Base-by-base conservation (phyloP, 2,329 filamentous ascomycete genomes). In the Colletotrichum lindemuthianum region DNA sequence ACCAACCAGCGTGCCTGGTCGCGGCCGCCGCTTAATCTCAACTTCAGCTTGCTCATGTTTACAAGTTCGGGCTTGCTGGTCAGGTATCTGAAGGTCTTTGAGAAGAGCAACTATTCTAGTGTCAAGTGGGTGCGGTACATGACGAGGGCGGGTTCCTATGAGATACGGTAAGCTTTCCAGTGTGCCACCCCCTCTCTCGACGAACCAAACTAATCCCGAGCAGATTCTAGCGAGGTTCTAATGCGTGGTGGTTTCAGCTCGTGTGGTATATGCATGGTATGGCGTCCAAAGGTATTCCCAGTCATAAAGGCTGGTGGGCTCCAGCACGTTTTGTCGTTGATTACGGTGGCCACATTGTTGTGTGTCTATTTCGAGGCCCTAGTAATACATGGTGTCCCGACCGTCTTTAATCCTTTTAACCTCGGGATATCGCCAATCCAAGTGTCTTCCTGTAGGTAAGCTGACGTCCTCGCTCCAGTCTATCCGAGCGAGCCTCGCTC, bases 111-210 rank as follows among this genome's bases (percentile, higher is more conserved):
- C 78, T 99, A 99, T 77, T 96, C 92, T 68, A 97, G 93, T 74
- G 96, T 99, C 52, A 99, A 99, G 79, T 99, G 96, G 96, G 96
- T 99, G 71, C 85, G 96, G 71, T 99, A 99, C 79, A 98, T 99
- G 96, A 99, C 96, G 15, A 89, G 95, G 70, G 96, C 95, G 13
- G 96, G 96, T 34, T 97, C 93, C 78, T 99, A 99, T 78, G 96
- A 99, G 81, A 97, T 99, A 76, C 86, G 93, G 90, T 96, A 70
- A 71, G 79, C 11, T 24, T 9, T 32, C 16, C 11, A 2, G 6
- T 36, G 8, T 34, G 9, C 16, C 8, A 12, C 15, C 33, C 11
- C 11, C 9, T 24, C n/a, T 3, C 4, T 43, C 15, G 43, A 13
- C 16, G 10, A 48, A 8, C 15, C 3, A 33, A 9, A 44, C 54